phyloP scores from a whole-genome alignment of 352 stramenopile species.

The Globisporangium cederbergense region DNA sequence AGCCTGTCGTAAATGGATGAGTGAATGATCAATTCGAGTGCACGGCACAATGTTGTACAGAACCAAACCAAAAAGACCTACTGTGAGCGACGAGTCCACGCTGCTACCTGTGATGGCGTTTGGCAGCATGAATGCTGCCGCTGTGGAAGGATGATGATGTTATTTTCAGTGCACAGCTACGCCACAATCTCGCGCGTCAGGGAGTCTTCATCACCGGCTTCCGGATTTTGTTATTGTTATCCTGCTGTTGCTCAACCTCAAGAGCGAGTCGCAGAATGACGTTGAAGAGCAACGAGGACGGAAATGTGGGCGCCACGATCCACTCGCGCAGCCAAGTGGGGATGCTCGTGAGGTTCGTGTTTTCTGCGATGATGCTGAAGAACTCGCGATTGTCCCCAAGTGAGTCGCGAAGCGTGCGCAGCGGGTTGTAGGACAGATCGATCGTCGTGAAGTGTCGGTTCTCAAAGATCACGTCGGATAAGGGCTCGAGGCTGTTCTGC shows the following conservation, averaged over 20 bases:
- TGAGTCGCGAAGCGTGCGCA: slow-evolving; percentile 21
- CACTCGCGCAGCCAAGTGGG: neutral
- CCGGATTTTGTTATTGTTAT: neutral
- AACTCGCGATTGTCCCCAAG: neutral
- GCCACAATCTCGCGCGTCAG: neutral
- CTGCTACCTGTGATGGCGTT: too few species aligned
- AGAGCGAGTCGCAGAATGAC: neutral
- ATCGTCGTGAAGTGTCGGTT: slow-evolving; percentile 46
- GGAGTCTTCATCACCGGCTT: neutral
- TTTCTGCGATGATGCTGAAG: neutral
- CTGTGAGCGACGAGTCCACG: too few species aligned
- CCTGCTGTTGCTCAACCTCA: neutral
- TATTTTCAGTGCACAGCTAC: neutral
- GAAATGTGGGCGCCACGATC: too few species aligned
- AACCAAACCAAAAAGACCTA: too few species aligned
- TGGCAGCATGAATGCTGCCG: neutral
- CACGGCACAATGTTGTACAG: neutral
- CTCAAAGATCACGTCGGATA: slow-evolving; percentile 52
- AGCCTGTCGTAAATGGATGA: neutral
- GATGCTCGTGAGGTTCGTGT: neutral
- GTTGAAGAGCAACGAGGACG: neutral
- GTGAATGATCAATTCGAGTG: neutral
- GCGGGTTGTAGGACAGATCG: slow-evolving; percentile 40
- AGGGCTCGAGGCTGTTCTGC: slow-evolving; percentile 18
- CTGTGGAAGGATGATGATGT: neutral